Base-by-base conservation (phyloP, 2,329 filamentous ascomycete species). In the Uncinocarpus reesii region DNA sequence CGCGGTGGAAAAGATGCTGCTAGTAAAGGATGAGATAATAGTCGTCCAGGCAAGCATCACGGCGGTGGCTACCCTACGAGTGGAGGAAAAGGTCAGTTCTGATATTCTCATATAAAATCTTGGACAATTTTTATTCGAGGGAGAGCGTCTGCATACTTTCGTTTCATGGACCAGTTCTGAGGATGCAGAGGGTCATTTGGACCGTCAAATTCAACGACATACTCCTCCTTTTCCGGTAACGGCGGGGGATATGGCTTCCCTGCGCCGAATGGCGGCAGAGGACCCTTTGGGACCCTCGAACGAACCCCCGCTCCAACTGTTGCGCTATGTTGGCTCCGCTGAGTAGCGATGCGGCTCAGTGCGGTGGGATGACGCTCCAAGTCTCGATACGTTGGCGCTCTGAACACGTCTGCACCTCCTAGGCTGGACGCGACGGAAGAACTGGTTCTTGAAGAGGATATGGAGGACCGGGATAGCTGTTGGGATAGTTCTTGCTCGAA, bases 131-230 rank as follows among this genome's bases (percentile, higher is more conserved):
- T 20, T 13, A 23, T 20, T 20, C 35, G 20, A 18, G 10, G 15
- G n/a, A 18, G n/a, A 4, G 32, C 3, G 13, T 8, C 15, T 13
- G 72, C 75, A 60, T 65, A 79, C 79, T 94, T 95, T 71, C 85
- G 89, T 61, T 70, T 77, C 47, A 84, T 60, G 0, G 84, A 75
- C 88, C 88, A 95, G 63, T 95, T 95, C 68, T 90, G 84, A 1
- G 86, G 83, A 65, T 94, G 87, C 52, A 89, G 61, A 2, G 87
- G 87, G 59, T 95, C 88, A 54, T 88, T 75, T 1, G 80, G 82
- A 0, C 87, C 88, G 56, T 89, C 83, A 60, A 94, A 95, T 64
- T 87, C 77, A 10, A 79, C 76, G 1, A 79, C 76, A 59, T 80
- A 80, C 50, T 78, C 74, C 57, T 79, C 76, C 52, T 69, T 66